Percentiles rank a stretch among this genome's conserved stretches.
Evolutionary conservation across 768 basidiomycete species (phyloP).

Genomic region (Boletus eberwhitei): DNA sequence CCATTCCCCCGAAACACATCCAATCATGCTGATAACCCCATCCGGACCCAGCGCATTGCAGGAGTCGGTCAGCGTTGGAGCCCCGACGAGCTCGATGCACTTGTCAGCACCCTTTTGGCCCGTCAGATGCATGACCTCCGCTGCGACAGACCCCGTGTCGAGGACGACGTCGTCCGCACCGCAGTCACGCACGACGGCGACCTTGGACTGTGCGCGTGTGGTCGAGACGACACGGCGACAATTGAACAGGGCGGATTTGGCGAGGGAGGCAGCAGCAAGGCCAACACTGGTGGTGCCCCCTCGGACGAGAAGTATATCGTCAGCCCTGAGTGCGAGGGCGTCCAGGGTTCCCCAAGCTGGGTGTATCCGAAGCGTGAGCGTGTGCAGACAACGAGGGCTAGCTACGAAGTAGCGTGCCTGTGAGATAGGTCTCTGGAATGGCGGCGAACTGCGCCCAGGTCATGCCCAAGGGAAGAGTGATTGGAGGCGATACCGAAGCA

Average conservation of each 20-base stretch:
- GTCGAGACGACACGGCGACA: background rate
- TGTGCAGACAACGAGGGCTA: background rate
- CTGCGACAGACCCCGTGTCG: background rate
- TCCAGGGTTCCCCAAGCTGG: background rate
- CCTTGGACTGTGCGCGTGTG: background rate
- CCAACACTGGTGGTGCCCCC: background rate
- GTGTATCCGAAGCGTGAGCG: background rate
- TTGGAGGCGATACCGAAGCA: constrained; percentile 20
- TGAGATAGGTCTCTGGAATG: background rate
- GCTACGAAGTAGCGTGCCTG: background rate
- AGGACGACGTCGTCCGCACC: too few relatives aligned
- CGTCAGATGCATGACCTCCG: too few relatives aligned
- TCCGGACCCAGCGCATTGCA: too few relatives aligned
- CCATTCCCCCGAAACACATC: too few relatives aligned
- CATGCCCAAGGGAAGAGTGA: background rate
- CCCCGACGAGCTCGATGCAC: background rate
- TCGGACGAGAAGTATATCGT: background rate
- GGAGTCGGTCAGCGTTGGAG: too few relatives aligned
- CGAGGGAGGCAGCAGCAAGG: background rate
- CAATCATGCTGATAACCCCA: too few relatives aligned
- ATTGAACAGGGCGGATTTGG: background rate
- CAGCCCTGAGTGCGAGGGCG: background rate
- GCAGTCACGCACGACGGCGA: background rate
- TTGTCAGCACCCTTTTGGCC: too few relatives aligned
- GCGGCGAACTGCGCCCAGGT: background rate